A percentile compares a stretch with the other conserved stretches of the same genome.
phyloP scores from a whole-genome alignment of 306 rosid species.

The Gastrolobium villosum region DNA sequence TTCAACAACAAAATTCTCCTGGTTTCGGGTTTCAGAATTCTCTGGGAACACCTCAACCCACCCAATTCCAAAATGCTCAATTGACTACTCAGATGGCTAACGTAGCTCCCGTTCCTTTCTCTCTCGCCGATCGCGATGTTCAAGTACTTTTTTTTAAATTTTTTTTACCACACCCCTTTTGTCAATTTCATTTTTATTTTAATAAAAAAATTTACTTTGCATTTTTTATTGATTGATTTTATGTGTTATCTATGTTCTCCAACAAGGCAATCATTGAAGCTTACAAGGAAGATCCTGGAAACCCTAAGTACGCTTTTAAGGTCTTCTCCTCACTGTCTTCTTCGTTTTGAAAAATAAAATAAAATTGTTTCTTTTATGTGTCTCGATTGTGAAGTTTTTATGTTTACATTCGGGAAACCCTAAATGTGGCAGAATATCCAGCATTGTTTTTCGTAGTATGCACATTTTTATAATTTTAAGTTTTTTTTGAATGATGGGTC shows the following conservation, averaged over 20 bases:
- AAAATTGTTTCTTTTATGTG: background rate
- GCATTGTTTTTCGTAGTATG: background rate
- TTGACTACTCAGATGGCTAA: conserved; percentile 87
- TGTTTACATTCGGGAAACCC: background rate
- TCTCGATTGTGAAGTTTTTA: background rate
- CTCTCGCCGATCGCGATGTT: conserved; percentile 92
- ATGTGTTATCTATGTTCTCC: conserved; percentile 7
- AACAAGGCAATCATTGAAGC: conserved; percentile 84
- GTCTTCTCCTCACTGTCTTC: conserved; percentile 51
- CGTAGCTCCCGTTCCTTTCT: conserved; percentile 87
- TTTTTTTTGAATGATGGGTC: conserved; percentile 11
- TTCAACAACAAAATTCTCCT: conserved; percentile 59
- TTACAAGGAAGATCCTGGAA: conserved; percentile 89
- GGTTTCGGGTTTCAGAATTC: conserved; percentile 73
- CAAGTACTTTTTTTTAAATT: conserved; percentile 60
- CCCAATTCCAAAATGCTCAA: conserved; percentile 65
- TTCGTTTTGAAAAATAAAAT: no score
- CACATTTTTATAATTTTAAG: conserved; percentile 3
- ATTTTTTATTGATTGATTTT: background rate
- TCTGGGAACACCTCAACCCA: conserved; percentile 59
- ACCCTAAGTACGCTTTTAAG: conserved; percentile 93
- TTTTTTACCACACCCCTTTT: background rate
- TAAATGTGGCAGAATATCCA: no score
- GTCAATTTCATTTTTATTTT: background rate
- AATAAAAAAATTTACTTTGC: background rate